These are phyloP conservation scores for Coemansia biformis DNA, from an alignment of 192 early-diverging fungal genomes.

Conservation along the genomic window DNA sequence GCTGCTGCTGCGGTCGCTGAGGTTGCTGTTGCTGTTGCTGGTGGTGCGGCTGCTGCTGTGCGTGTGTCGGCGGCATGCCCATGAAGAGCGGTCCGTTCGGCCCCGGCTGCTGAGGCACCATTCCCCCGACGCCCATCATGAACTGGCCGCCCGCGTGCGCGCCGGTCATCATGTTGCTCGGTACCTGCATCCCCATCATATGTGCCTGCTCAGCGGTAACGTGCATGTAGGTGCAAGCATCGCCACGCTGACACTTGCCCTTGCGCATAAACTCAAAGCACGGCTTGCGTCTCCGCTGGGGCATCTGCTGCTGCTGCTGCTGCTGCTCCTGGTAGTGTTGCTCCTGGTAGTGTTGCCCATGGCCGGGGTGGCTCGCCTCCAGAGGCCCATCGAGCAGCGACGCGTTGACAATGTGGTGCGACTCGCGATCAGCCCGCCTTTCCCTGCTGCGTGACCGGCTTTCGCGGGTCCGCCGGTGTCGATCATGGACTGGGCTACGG, in stretches of 20 bases:
- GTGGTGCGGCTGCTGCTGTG: slow-evolving; percentile 3
- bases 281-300: slow-evolving; percentile 15
- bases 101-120: slow-evolving; percentile 4
- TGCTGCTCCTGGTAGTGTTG: slow-evolving; percentile 9
- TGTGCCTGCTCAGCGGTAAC: slow-evolving; percentile 26
- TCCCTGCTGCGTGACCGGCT: slow-evolving; percentile 22
- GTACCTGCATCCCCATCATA: slow-evolving; percentile 30
- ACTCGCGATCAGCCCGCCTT: neutral
- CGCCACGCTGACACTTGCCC: slow-evolving; percentile 43
- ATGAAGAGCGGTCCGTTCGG: neutral
- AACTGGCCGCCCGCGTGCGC: slow-evolving; percentile 6
- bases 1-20: neutral
- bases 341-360: slow-evolving; percentile 1
- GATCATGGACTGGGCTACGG: slow-evolving; percentile 18
- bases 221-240: slow-evolving; percentile 26
- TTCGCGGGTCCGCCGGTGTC: slow-evolving; percentile 9
- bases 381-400: slow-evolving; percentile 28
- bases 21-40: slow-evolving; percentile 2
- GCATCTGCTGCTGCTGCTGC: slow-evolving; percentile 12
- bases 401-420: slow-evolving; percentile 4
- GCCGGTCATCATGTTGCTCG: slow-evolving; percentile 4
- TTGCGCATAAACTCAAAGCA: slow-evolving; percentile 43
- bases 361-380: slow-evolving; percentile 4
- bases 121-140: slow-evolving; percentile 1
- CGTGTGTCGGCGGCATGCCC: slow-evolving; percentile 2